These are phyloP conservation scores for Solanum paucissectum DNA, from an alignment of 257 asterid species.

Conservation along the genomic window DNA sequence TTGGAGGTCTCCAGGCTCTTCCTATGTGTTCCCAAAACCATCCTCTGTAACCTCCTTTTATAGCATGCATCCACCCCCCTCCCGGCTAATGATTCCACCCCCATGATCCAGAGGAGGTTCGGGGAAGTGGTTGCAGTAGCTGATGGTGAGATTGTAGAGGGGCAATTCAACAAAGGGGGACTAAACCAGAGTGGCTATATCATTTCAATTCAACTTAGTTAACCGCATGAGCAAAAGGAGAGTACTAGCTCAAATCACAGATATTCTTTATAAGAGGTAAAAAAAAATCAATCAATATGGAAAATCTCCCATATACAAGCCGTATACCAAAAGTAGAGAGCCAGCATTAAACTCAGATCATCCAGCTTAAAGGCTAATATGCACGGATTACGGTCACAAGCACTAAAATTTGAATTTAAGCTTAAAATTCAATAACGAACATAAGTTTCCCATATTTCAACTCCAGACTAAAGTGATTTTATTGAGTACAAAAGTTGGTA, in stretches of 20 bases:
- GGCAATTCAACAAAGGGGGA: background rate
- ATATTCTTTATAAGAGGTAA: background rate
- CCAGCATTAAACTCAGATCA: background rate
- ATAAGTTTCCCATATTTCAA: background rate
- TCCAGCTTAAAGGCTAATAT: background rate
- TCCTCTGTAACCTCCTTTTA: background rate
- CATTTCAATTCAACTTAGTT: background rate
- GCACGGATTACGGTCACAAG: background rate
- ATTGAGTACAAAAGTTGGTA: background rate
- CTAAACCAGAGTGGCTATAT: background rate
- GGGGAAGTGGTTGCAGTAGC: background rate
- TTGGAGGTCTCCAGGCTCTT: background rate
- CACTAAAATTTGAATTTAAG: background rate
- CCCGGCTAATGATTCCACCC: background rate
- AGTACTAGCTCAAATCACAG: background rate
- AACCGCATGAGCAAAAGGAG: background rate
- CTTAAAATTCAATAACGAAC: background rate
- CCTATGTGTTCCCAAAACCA: background rate
- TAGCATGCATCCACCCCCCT: background rate
- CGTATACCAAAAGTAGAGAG: background rate
- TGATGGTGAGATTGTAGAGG: background rate
- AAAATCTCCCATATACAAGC: background rate
- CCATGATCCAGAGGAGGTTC: background rate
- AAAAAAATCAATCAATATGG: background rate
- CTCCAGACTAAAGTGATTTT: background rate